These are phyloP conservation scores for Dendryphion nanum DNA, from an alignment of 2,329 filamentous ascomycete genomes.

Conservation along the genomic window DNA sequence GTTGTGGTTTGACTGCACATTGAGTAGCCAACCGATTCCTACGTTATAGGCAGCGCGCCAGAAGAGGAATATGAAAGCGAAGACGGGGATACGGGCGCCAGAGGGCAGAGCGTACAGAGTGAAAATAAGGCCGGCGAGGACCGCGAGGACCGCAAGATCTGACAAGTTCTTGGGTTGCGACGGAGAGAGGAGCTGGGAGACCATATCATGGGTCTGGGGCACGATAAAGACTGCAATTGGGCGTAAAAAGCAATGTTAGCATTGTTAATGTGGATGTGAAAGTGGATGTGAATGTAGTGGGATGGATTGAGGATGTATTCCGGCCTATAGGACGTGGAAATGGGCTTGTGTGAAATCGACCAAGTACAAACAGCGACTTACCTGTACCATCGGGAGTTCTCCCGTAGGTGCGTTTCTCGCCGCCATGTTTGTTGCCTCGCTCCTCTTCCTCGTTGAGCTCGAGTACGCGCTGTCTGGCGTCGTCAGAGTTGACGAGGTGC, in stretches of 20 bases:
- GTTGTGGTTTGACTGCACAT: conserved; percentile 85
- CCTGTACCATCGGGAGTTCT: conserved; percentile 87
- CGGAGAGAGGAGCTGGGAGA: conserved; percentile 92
- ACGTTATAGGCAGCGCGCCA: conserved; percentile 93
- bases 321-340: too few relatives aligned
- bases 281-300: too few relatives aligned
- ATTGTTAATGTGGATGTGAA: too few relatives aligned
- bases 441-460: conserved; percentile 52
- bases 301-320: too few relatives aligned
- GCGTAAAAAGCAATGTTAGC: conserved; percentile 12
- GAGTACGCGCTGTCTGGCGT: conserved; percentile 48
- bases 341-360: too few relatives aligned
- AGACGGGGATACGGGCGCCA: conserved; percentile 69
- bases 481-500: conserved; percentile 26
- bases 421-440: conserved; percentile 47
- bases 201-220: conserved; percentile 97
- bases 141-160: conserved; percentile 73
- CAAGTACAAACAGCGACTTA: conserved; percentile 50
- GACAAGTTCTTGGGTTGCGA: conserved; percentile 93
- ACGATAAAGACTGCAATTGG: conserved; percentile 92
- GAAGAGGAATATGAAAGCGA: conserved; percentile 82
- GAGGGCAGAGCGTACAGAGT: conserved; percentile 71
- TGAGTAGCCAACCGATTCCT: conserved; percentile 86
- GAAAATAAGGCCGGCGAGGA: conserved; percentile 73
- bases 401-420: conserved; percentile 78